phyloP scores from a whole-genome alignment of 371 early-diverging fungal species.

The Rhizopus stolonifer region DNA sequence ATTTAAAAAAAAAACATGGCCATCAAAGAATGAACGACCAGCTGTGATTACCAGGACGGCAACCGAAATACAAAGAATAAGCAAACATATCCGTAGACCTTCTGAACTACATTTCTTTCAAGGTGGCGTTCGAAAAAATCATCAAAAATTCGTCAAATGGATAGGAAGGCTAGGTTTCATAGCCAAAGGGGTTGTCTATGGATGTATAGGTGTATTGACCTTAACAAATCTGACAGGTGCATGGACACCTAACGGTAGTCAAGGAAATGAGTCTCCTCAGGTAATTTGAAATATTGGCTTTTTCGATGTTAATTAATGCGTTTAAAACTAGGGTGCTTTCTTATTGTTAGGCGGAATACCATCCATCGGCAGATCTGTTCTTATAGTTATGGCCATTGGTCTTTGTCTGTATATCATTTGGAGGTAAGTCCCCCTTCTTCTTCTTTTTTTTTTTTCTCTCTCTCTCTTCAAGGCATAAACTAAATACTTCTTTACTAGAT shows the following conservation, averaged over 20 bases:
- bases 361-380: slow-evolving; percentile 33
- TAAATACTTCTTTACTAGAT: too few species aligned
- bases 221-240: slow-evolving; percentile 40
- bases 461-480: neutral
- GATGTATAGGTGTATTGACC: slow-evolving; percentile 46
- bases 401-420: slow-evolving; percentile 44
- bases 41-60: neutral
- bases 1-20: too few species aligned
- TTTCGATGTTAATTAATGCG: neutral
- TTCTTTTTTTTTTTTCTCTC: neutral
- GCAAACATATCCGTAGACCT: neutral
- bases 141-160: slow-evolving; percentile 18
- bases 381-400: slow-evolving; percentile 47
- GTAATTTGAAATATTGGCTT: slow-evolving; percentile 7
- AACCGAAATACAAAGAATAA: neutral
- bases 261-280: slow-evolving; percentile 47
- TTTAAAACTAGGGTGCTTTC: slow-evolving; percentile 39
- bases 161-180: slow-evolving; percentile 41
- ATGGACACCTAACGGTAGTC: slow-evolving; percentile 42
- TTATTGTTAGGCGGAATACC: slow-evolving; percentile 46
- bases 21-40: neutral
- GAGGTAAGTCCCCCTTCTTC: slow-evolving; percentile 24
- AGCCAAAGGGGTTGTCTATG: slow-evolving; percentile 50
- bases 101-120: slow-evolving; percentile 22
- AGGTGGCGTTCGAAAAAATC: slow-evolving; percentile 22